Conservation (phyloP, 768 basidiomycete genomes). For the Royoungia palumana region DNA sequence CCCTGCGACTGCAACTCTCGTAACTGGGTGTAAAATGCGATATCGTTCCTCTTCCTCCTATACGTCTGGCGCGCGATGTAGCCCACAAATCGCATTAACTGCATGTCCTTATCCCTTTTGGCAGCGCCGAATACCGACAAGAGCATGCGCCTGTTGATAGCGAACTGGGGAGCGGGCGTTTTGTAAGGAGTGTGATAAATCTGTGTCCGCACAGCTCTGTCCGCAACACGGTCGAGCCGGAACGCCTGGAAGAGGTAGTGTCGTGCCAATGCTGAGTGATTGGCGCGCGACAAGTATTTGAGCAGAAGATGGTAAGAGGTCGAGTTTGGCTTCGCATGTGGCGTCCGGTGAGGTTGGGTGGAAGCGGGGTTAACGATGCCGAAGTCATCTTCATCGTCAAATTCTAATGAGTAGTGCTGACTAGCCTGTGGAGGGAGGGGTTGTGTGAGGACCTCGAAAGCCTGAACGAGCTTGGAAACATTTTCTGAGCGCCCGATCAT, state of each 20-base stretch:
- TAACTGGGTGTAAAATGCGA: slow-evolving; percentile 40
- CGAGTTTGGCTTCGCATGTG: slow-evolving; percentile 57
- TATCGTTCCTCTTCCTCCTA: slow-evolving; percentile 46
- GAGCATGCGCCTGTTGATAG: slow-evolving; percentile 54
- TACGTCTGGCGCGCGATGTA: slow-evolving; percentile 45
- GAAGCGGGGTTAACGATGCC: slow-evolving; percentile 38
- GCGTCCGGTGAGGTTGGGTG: slow-evolving; percentile 34
- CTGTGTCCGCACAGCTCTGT: slow-evolving; percentile 33
- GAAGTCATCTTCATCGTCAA: slow-evolving; percentile 66
- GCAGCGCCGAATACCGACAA: slow-evolving; percentile 55
- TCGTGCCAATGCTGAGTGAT: slow-evolving; percentile 53
- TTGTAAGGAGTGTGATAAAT: slow-evolving; percentile 29
- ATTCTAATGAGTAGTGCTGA: slow-evolving; percentile 46
- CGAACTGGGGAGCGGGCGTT: slow-evolving; percentile 48
- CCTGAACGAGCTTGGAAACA: slow-evolving; percentile 64
- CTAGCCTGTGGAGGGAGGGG: slow-evolving; percentile 55
- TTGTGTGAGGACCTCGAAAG: slow-evolving; percentile 76
- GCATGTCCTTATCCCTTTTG: slow-evolving; percentile 57
- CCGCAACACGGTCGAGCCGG: slow-evolving; percentile 37
- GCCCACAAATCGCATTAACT: slow-evolving; percentile 58
- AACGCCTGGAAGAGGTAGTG: slow-evolving; percentile 64
- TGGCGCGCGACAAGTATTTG: slow-evolving; percentile 48
- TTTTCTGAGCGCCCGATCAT: slow-evolving; percentile 59
- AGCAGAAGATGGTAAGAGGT: slow-evolving; percentile 63
- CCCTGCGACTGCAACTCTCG: slow-evolving; percentile 26